These are phyloP conservation scores for Phytophthora ramorum DNA, from an alignment of 352 stramenopile genomes.

Conservation along the genomic window DNA sequence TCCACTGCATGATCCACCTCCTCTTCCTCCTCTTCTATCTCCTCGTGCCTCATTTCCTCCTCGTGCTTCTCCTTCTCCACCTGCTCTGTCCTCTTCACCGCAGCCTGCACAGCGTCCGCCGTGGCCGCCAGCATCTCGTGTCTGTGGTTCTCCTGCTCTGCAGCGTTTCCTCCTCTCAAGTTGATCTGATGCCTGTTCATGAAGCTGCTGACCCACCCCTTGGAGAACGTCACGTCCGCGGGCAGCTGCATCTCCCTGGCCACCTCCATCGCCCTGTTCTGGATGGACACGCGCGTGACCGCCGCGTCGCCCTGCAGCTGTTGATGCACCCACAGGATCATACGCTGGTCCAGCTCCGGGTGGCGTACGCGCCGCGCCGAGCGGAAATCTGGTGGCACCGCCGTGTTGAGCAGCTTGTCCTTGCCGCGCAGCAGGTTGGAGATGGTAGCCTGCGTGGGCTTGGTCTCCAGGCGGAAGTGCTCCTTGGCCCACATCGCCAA, in stretches of 20 bases:
- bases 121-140: conserved; percentile 1
- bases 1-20: conserved; percentile 1
- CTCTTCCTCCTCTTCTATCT: not conserved
- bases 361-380: conserved; percentile 54
- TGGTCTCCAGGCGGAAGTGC: conserved; percentile 50
- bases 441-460: conserved; percentile 71
- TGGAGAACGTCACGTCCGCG: conserved; percentile 59
- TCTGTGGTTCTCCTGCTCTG: not conserved
- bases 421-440: conserved; percentile 64
- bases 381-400: conserved; percentile 51
- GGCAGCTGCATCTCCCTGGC: conserved; percentile 48
- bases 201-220: conserved; percentile 69
- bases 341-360: conserved; percentile 53
- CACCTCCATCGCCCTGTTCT: conserved; percentile 44
- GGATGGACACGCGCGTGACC: conserved; percentile 43
- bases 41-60: not conserved
- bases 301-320: conserved; percentile 33
- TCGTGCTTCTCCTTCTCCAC: conserved; percentile 4
- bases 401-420: conserved; percentile 50
- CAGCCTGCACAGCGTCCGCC: conserved; percentile 3
- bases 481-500: conserved; percentile 64
- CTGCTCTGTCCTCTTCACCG: conserved; percentile 3
- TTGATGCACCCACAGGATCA: conserved; percentile 55
- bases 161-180: conserved; percentile 26
- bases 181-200: conserved; percentile 62